Evolutionary conservation across 225 moss, liverwort and hornwort species (phyloP), one percentile per base, ranked within the genome.

Genomic region (Pleurozium schreberi): DNA sequence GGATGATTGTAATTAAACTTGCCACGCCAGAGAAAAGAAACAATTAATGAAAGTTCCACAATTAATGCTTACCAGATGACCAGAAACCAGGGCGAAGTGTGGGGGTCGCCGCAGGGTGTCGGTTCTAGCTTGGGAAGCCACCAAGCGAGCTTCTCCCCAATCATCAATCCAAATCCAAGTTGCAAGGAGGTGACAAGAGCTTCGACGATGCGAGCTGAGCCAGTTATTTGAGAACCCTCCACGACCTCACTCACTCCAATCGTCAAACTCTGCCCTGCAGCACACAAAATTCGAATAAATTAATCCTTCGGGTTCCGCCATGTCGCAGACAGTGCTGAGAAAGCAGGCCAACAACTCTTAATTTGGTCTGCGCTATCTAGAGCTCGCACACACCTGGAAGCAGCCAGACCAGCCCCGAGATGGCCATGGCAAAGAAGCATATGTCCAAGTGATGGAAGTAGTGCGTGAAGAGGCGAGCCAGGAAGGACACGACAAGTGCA

Each of bases 241-340:
- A 96, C 89, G 20, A 95, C 92, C 91, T 96, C 96, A 86, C 95
- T 96, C 77, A 96, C 93, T 89, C 95, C 96, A 83, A 96, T 91
- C 16, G 96, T 96, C 76, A 96, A 81, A 83, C 66, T 88, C 86
- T 93, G 93, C 75, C 95, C 95, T 95, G 90, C 88, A 83, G 31
- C 60, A 60, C 28, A 69, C 53, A 63, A 49, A 59, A 84, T 31
- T 64, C 30, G 11, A 21, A 75, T 58, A 75, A 55, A 63, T 61
- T 31, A 43, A 30, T 14, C 80, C 80, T 57, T 74, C 69, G 1
- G 25, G 38, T 58, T 89, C 70, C 26, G 43, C 83, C 19, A 10
- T 10, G 27, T 14, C 17, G 22, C 33, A n/a, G 43, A 60, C 50
- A 58, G 34, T 9, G 26, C 55, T 65, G 38, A 62, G 82, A 53